Evolutionary conservation across 2,329 filamentous ascomycete genomes (phyloP), one percentile per base, ranked within the genome.

Genomic region (Xylaria sp.): DNA sequence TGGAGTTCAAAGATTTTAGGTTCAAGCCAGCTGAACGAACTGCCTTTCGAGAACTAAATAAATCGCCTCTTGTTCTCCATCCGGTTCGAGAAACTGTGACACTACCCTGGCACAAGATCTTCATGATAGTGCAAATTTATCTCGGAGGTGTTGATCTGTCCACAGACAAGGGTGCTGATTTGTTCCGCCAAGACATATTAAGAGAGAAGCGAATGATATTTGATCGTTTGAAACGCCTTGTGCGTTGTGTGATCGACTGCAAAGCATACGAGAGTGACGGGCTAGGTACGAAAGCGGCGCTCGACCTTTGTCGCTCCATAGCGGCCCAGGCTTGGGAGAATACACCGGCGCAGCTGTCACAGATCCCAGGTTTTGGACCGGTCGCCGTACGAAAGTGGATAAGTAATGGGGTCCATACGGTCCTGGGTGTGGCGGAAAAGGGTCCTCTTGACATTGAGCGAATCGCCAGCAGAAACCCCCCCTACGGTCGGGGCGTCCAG

Each of bases 291-390:
- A 84, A 84, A 27, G 87, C 88, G 63, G 90, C 90, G 5, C 82
- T 98, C 1, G 90, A 94, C 70, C 83, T 98, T 5, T 84, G 90
- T 48, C 84, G 94, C 58, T 92, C 91, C 66, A 78, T 98, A 53
- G 84, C 86, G 21, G 90, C 93, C 1, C 85, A 84, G 1, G 81
- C 82, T 1, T 97, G 93, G 95, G 95, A 99, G 70, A 87, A 90
- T 33, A 90, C 88, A 2, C 86, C 91, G 0, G 81, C 90, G 21
- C 91, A 97, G 67, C 84, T 99, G 71, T 90, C 90, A 62, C 94
- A 98, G 73, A 83, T 99, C 1, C 87, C 91, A 0, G 85, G 87
- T 2, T 85, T 98, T 63, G 95, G 95, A 0, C 80, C 87, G 4
- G 91, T 88, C 1, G 85, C 86, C n/a, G 87, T 91, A 65, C 85